A percentile compares a stretch with the other conserved stretches of the same genome.
Conservation (phyloP, 805 yeast species). For the Tetrapisispora pingtungensis region DNA sequence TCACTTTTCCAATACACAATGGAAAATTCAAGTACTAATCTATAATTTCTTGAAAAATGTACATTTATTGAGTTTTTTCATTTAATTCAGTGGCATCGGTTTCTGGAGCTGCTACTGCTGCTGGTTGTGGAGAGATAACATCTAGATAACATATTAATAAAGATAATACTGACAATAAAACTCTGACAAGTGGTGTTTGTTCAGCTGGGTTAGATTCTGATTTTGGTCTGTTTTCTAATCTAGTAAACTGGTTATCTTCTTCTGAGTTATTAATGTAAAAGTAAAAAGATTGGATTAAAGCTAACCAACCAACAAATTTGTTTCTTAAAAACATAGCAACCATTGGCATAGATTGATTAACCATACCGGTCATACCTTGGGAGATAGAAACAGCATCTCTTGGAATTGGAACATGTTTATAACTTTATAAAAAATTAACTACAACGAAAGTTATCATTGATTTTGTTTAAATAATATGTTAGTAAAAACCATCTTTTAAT, state of each 20-base stretch:
- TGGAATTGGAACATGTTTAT: conserved; percentile 41
- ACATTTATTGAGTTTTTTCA: not conserved
- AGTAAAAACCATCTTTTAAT: no score
- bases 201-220: conserved; percentile 18
- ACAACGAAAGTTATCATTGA: not conserved
- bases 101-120: not conserved
- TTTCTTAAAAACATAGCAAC: conserved; percentile 56
- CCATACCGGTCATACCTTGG: conserved; percentile 31
- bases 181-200: conserved; percentile 35
- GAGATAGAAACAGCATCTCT: conserved; percentile 37
- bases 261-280: conserved; percentile 16
- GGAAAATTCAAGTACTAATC: no score
- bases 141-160: conserved; percentile 47
- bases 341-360: conserved; percentile 52
- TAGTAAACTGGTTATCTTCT: conserved; percentile 23
- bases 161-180: conserved; percentile 38
- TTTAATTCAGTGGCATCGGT: not conserved
- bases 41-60: no score
- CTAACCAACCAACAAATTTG: conserved; percentile 38
- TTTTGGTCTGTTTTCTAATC: conserved; percentile 23
- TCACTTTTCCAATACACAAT: no score
- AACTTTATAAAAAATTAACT: conserved; percentile 12
- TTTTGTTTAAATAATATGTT: conserved; percentile 5
- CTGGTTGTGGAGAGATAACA: conserved; percentile 33
- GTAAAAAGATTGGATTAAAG: conserved; percentile 41